These are phyloP conservation scores for Scytalidium sp. DNA, from an alignment of 2,329 filamentous ascomycete genomes.

Conservation along the genomic window DNA sequence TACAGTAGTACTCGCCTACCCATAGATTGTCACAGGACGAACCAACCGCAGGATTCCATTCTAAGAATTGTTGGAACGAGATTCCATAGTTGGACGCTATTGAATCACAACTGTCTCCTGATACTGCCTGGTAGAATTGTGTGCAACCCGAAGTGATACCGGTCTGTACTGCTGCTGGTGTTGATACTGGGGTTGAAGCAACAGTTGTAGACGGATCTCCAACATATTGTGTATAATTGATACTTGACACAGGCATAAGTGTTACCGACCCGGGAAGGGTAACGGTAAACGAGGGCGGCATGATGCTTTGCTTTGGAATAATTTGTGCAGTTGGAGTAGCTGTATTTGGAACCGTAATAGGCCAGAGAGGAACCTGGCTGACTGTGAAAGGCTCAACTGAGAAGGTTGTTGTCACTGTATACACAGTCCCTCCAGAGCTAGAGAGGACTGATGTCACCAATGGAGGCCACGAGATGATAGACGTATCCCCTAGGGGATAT, in stretches of 20 bases:
- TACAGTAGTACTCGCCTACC: too few relatives aligned
- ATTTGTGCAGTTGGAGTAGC: constrained; percentile 20
- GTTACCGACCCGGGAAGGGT: background rate
- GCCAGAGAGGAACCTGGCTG: constrained; percentile 21
- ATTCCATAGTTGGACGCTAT: background rate
- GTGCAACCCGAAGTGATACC: background rate
- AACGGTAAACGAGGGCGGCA: constrained; percentile 4
- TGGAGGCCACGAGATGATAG: background rate
- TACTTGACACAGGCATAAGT: background rate
- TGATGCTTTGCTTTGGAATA: constrained; percentile 13
- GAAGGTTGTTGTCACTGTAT: constrained; percentile 3
- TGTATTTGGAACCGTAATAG: constrained; percentile 24
- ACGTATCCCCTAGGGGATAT: background rate
- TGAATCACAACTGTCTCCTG: background rate
- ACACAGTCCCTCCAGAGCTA: background rate
- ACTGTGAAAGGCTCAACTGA: constrained; percentile 4
- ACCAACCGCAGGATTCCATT: background rate
- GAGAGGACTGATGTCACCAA: constrained; percentile 4
- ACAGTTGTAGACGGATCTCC: background rate
- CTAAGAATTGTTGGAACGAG: background rate
- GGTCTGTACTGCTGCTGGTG: background rate
- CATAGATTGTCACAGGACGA: too few relatives aligned
- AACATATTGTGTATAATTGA: background rate
- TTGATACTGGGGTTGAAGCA: background rate
- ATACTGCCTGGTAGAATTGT: background rate